A percentile compares a stretch with the other conserved stretches of the same genome.
These are phyloP conservation scores for Aspergillus carbonarius DNA, from an alignment of 2,329 filamentous ascomycete species.

Conservation along the genomic window DNA sequence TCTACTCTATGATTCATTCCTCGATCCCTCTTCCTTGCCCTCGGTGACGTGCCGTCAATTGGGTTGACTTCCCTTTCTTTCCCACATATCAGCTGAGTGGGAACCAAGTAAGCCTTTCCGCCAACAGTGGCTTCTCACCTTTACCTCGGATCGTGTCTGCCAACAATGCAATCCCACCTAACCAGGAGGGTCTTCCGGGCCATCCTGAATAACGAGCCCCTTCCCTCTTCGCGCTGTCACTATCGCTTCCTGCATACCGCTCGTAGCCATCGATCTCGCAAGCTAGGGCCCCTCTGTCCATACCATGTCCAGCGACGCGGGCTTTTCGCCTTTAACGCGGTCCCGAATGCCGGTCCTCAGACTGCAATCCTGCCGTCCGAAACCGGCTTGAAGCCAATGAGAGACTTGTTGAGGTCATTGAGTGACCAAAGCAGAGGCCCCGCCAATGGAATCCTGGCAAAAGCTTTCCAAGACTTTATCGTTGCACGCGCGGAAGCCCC, in stretches of 20 bases:
- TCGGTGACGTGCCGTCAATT: neutral
- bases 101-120: neutral
- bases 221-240: constrained; percentile 40
- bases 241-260: constrained; percentile 33
- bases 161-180: constrained; percentile 48
- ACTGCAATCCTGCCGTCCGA: constrained; percentile 58
- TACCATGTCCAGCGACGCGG: constrained; percentile 38
- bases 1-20: neutral
- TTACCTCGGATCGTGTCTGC: neutral
- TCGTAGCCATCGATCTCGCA: constrained; percentile 31
- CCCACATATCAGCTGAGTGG: neutral
- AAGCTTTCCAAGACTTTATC: constrained; percentile 67
- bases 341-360: constrained; percentile 53
- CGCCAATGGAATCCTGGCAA: constrained; percentile 59
- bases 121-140: neutral
- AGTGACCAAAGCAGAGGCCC: constrained; percentile 66
- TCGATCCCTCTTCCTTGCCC: constrained; percentile 3
- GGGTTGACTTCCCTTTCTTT: neutral
- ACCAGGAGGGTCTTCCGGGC: constrained; percentile 46
- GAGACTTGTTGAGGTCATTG: constrained; percentile 64
- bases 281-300: constrained; percentile 26
- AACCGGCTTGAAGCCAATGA: constrained; percentile 67
- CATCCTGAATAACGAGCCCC: constrained; percentile 46
- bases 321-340: constrained; percentile 34
- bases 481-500: constrained; percentile 50